Conservation (phyloP, 73 alveolate genomes). For the Breviolum minutum region DNA sequence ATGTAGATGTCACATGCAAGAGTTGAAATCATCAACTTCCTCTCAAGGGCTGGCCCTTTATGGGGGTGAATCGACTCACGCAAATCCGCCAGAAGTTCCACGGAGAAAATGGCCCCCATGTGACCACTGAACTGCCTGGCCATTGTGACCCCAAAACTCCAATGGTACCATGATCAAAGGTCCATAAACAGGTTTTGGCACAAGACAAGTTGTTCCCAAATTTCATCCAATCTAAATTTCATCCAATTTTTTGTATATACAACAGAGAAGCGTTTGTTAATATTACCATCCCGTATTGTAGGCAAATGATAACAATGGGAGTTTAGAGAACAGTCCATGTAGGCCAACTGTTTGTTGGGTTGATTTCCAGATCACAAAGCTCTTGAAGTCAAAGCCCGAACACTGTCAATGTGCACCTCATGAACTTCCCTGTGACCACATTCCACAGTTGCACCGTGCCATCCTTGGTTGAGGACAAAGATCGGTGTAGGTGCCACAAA, state of each 20-base stretch:
- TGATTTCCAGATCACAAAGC: not conserved
- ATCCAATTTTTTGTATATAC: too few relatives aligned
- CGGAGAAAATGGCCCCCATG: constrained; percentile 94
- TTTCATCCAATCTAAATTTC: too few relatives aligned
- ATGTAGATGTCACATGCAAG: not conserved
- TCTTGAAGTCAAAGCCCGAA: too few relatives aligned
- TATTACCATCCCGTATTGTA: too few relatives aligned
- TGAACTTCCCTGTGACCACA: constrained; percentile 66
- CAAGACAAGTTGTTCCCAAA: too few relatives aligned
- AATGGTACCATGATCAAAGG: too few relatives aligned
- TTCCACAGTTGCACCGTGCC: constrained; percentile 91
- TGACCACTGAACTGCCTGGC: constrained; percentile 92
- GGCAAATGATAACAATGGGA: too few relatives aligned
- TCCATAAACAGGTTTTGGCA: too few relatives aligned
- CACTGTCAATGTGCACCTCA: constrained; percentile 6
- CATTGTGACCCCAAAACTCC: not conserved
- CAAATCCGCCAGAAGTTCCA: constrained; percentile 35
- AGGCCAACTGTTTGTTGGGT: not conserved
- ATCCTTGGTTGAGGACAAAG: not conserved
- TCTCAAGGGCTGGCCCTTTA: not conserved
- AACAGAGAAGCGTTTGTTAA: too few relatives aligned
- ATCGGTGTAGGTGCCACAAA: not conserved
- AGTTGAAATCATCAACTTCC: too few relatives aligned
- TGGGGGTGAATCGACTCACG: not conserved
- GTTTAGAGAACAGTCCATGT: not conserved